phyloP scores from a whole-genome alignment of 163 green algal species.

The Chloroidium sp. region DNA sequence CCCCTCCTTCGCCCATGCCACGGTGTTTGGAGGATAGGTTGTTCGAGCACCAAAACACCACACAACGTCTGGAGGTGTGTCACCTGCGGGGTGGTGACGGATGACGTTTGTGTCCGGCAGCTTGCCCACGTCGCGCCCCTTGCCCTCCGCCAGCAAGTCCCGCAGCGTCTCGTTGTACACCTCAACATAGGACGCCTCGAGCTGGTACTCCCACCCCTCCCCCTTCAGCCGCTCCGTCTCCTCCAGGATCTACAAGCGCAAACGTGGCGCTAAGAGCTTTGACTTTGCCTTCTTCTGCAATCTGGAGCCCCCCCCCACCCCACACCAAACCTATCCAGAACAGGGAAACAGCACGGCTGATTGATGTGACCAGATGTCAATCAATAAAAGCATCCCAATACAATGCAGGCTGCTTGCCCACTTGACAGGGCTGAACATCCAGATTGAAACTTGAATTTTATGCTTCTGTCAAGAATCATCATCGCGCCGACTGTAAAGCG shows the following conservation, averaged over 20 bases:
- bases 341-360: constrained; percentile 5
- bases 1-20: not conserved
- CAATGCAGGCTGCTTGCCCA: no score
- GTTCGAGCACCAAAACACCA: not conserved
- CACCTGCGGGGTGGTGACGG: constrained; percentile 35
- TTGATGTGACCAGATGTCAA: not conserved
- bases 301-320: no score
- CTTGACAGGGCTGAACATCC: no score
- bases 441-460: no score
- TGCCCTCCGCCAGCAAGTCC: constrained; percentile 60
- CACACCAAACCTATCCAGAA: no score
- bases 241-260: constrained; percentile 54
- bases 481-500: no score
- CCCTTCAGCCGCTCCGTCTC: constrained; percentile 41
- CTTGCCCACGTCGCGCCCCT: constrained; percentile 7
- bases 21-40: not conserved
- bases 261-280: no score
- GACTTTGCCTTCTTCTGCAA: no score
- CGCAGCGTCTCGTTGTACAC: constrained; percentile 96
- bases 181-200: constrained; percentile 88
- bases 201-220: constrained; percentile 87
- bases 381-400: no score
- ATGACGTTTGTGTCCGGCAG: constrained; percentile 43
- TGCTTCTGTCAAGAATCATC: no score
- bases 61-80: not conserved